Percentiles rank a stretch among this genome's conserved stretches.
These are phyloP conservation scores for Musa acuminata DNA, from an alignment of 176 grass and related monocot genomes.

Conservation along the genomic window DNA sequence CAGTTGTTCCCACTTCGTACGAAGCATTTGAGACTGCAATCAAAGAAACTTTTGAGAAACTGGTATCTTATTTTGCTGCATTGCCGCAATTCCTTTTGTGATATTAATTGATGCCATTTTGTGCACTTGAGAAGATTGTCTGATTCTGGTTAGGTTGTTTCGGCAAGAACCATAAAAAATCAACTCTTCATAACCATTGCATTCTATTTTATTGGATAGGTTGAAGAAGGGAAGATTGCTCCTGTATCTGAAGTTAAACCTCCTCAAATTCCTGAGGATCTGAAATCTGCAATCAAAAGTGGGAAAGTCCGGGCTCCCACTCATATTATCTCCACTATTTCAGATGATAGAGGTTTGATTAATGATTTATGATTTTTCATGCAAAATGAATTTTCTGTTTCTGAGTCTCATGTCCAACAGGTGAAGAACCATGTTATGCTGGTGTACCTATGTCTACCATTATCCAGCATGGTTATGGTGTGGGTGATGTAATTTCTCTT, in stretches of 20 bases:
- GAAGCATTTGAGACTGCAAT: conserved; percentile 87
- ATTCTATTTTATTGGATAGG: conserved; percentile 36
- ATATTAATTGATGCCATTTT: conserved; percentile 5
- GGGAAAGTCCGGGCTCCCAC: conserved; percentile 97
- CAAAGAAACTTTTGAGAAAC: conserved; percentile 84
- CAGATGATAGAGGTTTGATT: conserved; percentile 97
- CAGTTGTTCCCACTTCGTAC: conserved; percentile 90
- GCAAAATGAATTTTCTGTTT: not conserved
- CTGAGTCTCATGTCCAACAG: conserved; percentile 35
- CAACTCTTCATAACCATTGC: not conserved
- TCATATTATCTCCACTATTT: conserved; percentile 98
- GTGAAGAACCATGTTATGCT: conserved; percentile 96
- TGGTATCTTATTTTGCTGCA: conserved; percentile 28
- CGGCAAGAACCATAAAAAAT: not conserved
- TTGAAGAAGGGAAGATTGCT: conserved; percentile 84
- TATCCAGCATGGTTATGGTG: conserved; percentile 81
- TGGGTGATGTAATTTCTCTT: conserved; percentile 98
- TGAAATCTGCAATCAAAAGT: conserved; percentile 94
- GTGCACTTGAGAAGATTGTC: not conserved
- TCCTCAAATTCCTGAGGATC: conserved; percentile 88
- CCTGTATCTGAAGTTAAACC: conserved; percentile 69
- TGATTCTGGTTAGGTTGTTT: not conserved
- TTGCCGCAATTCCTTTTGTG: not conserved
- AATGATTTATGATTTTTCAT: not conserved
- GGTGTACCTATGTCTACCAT: conserved; percentile 98